Base-by-base conservation (phyloP, 768 basidiomycete species). In the Agrocybe chaxingu region DNA sequence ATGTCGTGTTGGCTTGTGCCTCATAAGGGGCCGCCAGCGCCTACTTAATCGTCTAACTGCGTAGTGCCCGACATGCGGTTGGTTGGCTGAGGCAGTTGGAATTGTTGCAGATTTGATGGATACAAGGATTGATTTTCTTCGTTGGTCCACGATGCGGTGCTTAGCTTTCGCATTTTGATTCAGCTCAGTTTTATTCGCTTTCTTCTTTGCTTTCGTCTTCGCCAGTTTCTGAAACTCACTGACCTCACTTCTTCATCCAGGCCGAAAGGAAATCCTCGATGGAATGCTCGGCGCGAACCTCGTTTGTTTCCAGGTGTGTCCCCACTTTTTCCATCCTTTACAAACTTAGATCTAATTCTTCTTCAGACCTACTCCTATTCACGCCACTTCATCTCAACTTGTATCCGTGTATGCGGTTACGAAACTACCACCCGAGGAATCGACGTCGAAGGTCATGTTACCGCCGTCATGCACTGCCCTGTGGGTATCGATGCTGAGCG, bases 261-360 rank as follows among this genome's bases (percentile, higher is more conserved):
- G 85, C 43, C 83, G 96, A 42, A 90, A 89, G 60, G 94, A 98
- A 70, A 91, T 98, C 53, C 78, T 99, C 19, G 93, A 98, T 56
- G 97, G 96, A 34, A 97, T 99, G 92, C 86, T 98, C 40, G 94
- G 95, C 30, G 93, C 96, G 43, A 94, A 97, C 70, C 79, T 97
- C 32, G 84, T 98, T 43, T 95, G 92, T 68, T 98, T 99, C 89
- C 91, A 92, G 73, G 80, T 76, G 48, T 29, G 70, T 62, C 9
- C 33, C 13, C 50, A 13, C 35, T 39, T 47, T 42, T 10, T 12
- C 16, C 51, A 37, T 36, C 31, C 12, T 35, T 8, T 44, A 38
- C 39, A 1, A 9, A 40, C 4, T 33, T 10, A 29, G 24, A 13
- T 47, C 30, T 37, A n/a, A 6, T 29, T 3, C 8, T 34, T 16